phyloP scores from a whole-genome alignment of 2,329 filamentous ascomycete species.

The Aureobasidium mangrovei region DNA sequence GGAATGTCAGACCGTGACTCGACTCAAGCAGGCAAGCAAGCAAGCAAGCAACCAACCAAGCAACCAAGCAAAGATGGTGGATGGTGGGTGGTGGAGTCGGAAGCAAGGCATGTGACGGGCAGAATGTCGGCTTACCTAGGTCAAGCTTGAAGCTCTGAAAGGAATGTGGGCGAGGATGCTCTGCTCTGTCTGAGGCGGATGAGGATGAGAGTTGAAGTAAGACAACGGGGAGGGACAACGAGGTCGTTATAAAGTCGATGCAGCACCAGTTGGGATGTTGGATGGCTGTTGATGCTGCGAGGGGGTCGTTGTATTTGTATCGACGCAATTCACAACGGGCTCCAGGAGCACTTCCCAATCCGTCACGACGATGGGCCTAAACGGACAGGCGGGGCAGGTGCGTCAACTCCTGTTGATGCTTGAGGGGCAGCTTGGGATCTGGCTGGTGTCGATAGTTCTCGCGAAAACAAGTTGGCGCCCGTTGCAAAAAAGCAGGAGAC shows the following conservation, averaged over 20 bases:
- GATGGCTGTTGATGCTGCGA: conserved; percentile 14
- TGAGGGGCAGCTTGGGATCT: conserved; percentile 11
- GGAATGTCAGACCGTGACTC: too few relatives aligned
- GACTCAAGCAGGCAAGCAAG: too few relatives aligned
- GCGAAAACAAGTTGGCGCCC: conserved; percentile 11
- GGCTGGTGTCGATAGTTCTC: conserved; percentile 12
- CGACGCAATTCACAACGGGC: conserved; percentile 7
- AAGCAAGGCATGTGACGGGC: not conserved
- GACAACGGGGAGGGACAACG: conserved; percentile 15
- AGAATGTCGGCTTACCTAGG: not conserved
- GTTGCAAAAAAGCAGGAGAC: conserved; percentile 14
- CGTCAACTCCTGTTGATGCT: conserved; percentile 9
- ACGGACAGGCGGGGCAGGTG: conserved; percentile 12
- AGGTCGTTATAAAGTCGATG: conserved; percentile 15
- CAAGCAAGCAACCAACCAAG: too few relatives aligned
- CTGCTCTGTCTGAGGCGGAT: not conserved
- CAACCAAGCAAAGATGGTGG: not conserved
- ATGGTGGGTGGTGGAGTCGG: not conserved
- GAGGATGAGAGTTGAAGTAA: conserved; percentile 7
- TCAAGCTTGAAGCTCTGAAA: conserved; percentile 11
- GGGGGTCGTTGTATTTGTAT: conserved; percentile 15
- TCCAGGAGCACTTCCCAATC: conserved; percentile 13
- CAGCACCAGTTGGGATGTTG: conserved; percentile 14
- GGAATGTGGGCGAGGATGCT: conserved; percentile 1
- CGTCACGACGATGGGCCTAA: conserved; percentile 14